A percentile compares a stretch with the other conserved stretches of the same genome.
phyloP scores from a whole-genome alignment of 1,284 basidiomycete genomes.

The Tylopilus sp. region DNA sequence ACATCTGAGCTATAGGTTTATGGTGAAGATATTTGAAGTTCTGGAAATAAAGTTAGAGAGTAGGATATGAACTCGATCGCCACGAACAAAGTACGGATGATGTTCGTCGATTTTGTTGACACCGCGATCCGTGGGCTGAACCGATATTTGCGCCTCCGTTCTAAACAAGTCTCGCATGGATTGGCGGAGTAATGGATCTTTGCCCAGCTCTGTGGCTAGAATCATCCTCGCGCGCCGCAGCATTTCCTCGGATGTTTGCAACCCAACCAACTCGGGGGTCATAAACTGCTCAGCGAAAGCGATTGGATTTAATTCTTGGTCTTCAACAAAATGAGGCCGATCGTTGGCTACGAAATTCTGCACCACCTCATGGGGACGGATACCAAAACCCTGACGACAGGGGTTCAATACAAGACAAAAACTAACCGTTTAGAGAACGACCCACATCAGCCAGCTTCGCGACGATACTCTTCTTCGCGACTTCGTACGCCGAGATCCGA shows the following conservation, averaged over 20 bases:
- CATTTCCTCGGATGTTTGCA: conserved; percentile 60
- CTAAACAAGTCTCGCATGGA: conserved; percentile 80
- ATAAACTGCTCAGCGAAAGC: conserved; percentile 76
- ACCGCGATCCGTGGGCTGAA: conserved; percentile 91
- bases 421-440: conserved; percentile 4
- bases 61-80: not conserved
- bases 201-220: conserved; percentile 87
- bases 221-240: conserved; percentile 81
- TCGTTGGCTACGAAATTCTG: conserved; percentile 68
- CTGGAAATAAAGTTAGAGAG: conserved; percentile 42
- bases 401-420: conserved; percentile 15
- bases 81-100: conserved; percentile 84
- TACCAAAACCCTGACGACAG: conserved; percentile 66
- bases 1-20: conserved; percentile 78
- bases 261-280: conserved; percentile 61
- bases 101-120: conserved; percentile 86
- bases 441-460: conserved; percentile 75
- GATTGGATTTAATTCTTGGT: conserved; percentile 70
- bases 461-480: conserved; percentile 77
- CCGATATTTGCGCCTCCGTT: conserved; percentile 75
- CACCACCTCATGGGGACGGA: conserved; percentile 76
- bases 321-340: conserved; percentile 71
- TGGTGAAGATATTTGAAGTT: conserved; percentile 93
- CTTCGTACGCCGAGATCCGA: conserved; percentile 83
- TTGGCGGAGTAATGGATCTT: conserved; percentile 86